Conservation (phyloP, 2,329 filamentous ascomycete species). For the Apiospora phragmitis region DNA sequence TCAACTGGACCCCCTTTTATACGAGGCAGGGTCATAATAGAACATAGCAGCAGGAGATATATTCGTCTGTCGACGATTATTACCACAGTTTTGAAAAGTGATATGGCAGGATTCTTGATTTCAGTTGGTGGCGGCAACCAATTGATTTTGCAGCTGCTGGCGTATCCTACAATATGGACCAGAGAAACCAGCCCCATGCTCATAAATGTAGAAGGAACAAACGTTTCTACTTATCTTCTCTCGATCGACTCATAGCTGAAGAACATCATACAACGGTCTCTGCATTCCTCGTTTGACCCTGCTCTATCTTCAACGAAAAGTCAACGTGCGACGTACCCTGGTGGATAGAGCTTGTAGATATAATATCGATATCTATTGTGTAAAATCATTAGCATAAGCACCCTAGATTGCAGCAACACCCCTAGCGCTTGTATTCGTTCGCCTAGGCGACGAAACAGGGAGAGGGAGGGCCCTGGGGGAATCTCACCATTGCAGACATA, state of each 20-base stretch:
- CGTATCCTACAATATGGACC: neutral
- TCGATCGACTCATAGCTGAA: neutral
- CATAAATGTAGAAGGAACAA: neutral
- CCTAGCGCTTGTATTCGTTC: neutral
- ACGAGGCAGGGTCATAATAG: too few species aligned
- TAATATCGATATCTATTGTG: slow-evolving; percentile 80
- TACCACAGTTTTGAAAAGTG: too few species aligned
- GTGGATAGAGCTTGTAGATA: slow-evolving; percentile 95
- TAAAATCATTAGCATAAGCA: neutral
- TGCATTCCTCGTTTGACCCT: slow-evolving; percentile 22
- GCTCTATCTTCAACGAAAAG: slow-evolving; percentile 88
- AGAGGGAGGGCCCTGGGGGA: neutral
- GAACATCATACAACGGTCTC: neutral
- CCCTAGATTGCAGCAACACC: neutral
- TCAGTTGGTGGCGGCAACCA: too few species aligned
- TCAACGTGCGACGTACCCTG: slow-evolving; percentile 93
- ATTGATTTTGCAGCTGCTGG: too few species aligned
- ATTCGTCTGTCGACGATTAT: too few species aligned
- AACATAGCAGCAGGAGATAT: too few species aligned
- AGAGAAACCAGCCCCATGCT: neutral
- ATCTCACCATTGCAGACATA: slow-evolving; percentile 74
- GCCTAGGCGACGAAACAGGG: neutral
- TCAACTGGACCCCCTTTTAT: too few species aligned
- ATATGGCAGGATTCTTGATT: too few species aligned
- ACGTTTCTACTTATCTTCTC: neutral